Base-by-base conservation (phyloP, 495 filamentous ascomycete species). In the Penicillium verhagenii region DNA sequence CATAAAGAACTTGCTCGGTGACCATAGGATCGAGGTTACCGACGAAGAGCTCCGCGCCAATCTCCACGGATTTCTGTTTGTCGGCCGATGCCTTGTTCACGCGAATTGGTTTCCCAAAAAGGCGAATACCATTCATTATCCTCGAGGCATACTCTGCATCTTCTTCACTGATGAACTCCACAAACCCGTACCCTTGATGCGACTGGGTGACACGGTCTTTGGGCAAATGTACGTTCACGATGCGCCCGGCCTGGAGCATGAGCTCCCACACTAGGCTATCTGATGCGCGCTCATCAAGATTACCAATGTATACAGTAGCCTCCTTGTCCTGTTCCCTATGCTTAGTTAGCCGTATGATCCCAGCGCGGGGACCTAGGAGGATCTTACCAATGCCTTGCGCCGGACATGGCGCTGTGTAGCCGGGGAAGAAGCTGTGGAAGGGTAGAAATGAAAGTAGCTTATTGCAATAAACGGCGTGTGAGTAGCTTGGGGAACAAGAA, bases 161-260 rank as follows among this genome's bases (percentile, higher is more conserved):
- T 63, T 92, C 90, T 65, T 97, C 93, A 55, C 87, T 92, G 62
- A 90, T 92, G 69, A 97, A 97, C 69, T 97, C 94, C 66, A 99
- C 93, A 68, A 99, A 99, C 53, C 94, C 94, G 80, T 96, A 99
- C 50, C 95, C 95, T 76, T 97, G 94, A 72, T 99, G 94, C 16
- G 85, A 86, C 61, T 96, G 91, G 20, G 93, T 96, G 45, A 99
- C 94, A 65, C 94, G 88, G 67, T 99, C 94, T 78, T 96, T 96
- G 16, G 94, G 94, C 47, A 99, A 80, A 69, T 99, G 94, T 45
- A 99, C 93, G 70, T 97, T 97, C 64, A 95, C 89, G 63, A 99
- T 91, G 54, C 91, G 91, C 38, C 95, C 94, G 57, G 88, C 90
- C 77, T 99, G 94, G 35, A 96, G 82, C 92, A 97, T 97, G 61